Conservation (phyloP, 495 filamentous ascomycete genomes). For the Penicillium salamii region DNA sequence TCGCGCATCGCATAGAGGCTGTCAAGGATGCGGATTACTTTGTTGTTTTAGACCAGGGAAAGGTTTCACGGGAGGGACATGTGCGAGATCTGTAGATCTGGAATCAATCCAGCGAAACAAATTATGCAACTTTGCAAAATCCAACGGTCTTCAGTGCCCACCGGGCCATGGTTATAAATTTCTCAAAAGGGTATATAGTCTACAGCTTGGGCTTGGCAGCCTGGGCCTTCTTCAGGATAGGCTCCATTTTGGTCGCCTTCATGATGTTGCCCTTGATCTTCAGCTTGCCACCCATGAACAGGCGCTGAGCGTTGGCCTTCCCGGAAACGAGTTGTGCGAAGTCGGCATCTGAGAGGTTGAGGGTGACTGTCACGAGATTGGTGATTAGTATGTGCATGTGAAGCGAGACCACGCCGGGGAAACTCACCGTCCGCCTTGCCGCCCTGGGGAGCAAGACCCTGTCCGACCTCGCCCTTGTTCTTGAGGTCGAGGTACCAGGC, state of each 20-base stretch:
- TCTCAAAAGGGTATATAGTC: slow-evolving; percentile 35
- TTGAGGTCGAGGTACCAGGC: slow-evolving; percentile 97
- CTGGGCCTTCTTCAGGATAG: slow-evolving; percentile 86
- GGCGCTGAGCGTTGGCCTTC: slow-evolving; percentile 88
- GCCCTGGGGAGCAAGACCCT: slow-evolving; percentile 63
- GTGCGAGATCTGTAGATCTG: slow-evolving; percentile 23
- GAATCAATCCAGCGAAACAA: too few species aligned
- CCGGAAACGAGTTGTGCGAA: slow-evolving; percentile 79
- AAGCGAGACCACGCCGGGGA: background rate
- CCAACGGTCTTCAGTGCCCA: slow-evolving; percentile 30
- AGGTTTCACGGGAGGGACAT: slow-evolving; percentile 39
- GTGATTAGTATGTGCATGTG: slow-evolving; percentile 1
- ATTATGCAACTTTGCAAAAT: too few species aligned
- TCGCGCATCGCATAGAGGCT: slow-evolving; percentile 80
- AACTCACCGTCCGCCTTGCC: slow-evolving; percentile 78
- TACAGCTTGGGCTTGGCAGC: slow-evolving; percentile 77
- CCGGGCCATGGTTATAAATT: slow-evolving; percentile 2
- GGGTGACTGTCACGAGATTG: slow-evolving; percentile 61
- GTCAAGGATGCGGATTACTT: slow-evolving; percentile 74
- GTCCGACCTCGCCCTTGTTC: slow-evolving; percentile 76
- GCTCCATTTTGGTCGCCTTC: slow-evolving; percentile 98
- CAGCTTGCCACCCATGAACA: slow-evolving; percentile 96
- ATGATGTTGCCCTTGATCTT: slow-evolving; percentile 98
- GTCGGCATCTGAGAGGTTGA: slow-evolving; percentile 80
- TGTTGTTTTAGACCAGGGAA: slow-evolving; percentile 66